phyloP scores from a whole-genome alignment of 306 rosid genomes.

The Hippophae tibetana region DNA sequence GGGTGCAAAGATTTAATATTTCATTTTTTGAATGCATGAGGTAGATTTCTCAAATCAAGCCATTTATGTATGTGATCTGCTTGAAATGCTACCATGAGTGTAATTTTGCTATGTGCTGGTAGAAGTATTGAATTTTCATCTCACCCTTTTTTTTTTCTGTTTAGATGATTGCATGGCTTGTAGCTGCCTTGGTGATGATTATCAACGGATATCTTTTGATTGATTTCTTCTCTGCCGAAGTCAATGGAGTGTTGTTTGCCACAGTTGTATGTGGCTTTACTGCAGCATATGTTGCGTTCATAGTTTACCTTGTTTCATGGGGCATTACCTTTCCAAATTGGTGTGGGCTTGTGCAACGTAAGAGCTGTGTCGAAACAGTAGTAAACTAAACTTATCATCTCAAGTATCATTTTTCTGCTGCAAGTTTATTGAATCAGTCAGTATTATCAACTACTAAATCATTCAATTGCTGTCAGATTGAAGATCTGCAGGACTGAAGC shows the following conservation, averaged over 20 bases:
- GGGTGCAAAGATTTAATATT: no score
- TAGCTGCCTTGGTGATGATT: conserved; percentile 81
- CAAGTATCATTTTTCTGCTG: neutral
- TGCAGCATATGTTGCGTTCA: conserved; percentile 57
- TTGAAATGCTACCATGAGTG: neutral
- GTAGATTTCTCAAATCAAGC: neutral
- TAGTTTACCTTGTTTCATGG: conserved; percentile 55
- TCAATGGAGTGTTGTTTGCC: conserved; percentile 37
- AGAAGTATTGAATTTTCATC: neutral
- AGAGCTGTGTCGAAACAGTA: conserved; percentile 25
- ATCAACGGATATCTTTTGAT: conserved; percentile 84
- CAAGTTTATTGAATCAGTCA: neutral
- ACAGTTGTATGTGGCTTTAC: conserved; percentile 29
- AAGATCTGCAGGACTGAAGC: no score
- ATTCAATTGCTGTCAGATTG: neutral
- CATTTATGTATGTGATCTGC: no score
- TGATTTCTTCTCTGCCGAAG: conserved; percentile 71
- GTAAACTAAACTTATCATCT: conserved; percentile 31
- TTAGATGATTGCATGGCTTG: conserved; percentile 75
- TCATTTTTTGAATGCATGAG: neutral
- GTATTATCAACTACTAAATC: conserved; percentile 10
- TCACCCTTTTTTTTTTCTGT: conserved; percentile 5
- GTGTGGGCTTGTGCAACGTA: conserved; percentile 26
- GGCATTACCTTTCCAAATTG: conserved; percentile 38
- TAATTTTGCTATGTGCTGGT: no score